Conservation (phyloP, 441 rosid species). For the Cnidoscolus chayamansa region DNA sequence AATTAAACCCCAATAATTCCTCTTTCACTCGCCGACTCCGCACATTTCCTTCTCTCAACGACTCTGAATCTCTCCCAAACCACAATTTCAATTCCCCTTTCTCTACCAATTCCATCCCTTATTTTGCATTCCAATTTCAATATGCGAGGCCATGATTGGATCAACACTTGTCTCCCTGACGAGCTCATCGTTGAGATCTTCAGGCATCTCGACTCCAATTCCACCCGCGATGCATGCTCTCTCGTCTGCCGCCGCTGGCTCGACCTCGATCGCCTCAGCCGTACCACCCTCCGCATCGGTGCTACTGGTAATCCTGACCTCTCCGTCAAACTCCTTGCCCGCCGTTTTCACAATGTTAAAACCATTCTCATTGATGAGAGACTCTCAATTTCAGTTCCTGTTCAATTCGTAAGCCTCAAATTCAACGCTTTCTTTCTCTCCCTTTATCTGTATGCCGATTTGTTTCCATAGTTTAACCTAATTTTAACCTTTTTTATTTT, state of each 20-base stretch:
- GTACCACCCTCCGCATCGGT: constrained; percentile 73
- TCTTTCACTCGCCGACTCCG: constrained; percentile 14
- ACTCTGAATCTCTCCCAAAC: not conserved
- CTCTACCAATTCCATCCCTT: not conserved
- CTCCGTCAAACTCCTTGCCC: constrained; percentile 54
- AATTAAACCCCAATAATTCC: too few relatives aligned
- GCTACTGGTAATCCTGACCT: constrained; percentile 65
- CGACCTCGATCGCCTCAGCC: constrained; percentile 62
- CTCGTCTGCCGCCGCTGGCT: constrained; percentile 90
- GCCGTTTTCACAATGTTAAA: constrained; percentile 60
- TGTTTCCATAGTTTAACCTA: not conserved
- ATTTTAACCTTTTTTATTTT: not conserved
- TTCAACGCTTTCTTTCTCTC: not conserved
- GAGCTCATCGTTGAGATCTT: constrained; percentile 77
- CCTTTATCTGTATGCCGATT: not conserved
- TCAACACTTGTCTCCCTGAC: constrained; percentile 64
- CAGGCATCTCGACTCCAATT: constrained; percentile 57
- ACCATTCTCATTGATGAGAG: constrained; percentile 68
- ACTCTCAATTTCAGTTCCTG: constrained; percentile 48
- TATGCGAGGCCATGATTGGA: constrained; percentile 74
- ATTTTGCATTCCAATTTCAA: not conserved
- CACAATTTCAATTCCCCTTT: not conserved
- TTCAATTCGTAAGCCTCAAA: constrained; percentile 35
- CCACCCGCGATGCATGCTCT: constrained; percentile 67
- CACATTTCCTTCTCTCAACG: constrained; percentile 10